These are phyloP conservation scores for Fomitopsis schrenkii DNA, from an alignment of 1,284 basidiomycete species.

Conservation along the genomic window DNA sequence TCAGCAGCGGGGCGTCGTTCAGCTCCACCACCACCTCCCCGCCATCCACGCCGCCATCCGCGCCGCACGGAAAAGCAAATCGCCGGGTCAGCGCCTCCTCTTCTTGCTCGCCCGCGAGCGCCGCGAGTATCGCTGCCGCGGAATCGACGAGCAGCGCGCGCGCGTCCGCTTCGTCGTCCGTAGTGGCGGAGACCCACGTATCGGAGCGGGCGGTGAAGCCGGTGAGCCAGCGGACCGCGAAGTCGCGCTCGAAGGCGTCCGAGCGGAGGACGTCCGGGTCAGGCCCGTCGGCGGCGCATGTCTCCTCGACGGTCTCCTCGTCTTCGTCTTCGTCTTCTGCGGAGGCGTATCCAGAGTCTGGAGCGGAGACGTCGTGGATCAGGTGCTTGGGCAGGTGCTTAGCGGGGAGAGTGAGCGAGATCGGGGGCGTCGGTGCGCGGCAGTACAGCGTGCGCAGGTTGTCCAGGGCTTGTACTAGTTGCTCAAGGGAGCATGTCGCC, in stretches of 20 bases:
- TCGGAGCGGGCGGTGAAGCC: conserved; percentile 60
- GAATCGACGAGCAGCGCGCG: conserved; percentile 42
- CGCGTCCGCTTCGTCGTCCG: conserved; percentile 30
- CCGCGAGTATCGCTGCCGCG: conserved; percentile 55
- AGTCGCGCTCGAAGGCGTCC: conserved; percentile 51
- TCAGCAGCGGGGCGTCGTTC: conserved; percentile 73
- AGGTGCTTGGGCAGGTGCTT: conserved; percentile 23
- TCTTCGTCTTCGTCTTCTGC: conserved; percentile 48
- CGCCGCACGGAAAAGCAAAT: conserved; percentile 43
- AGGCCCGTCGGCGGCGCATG: conserved; percentile 29
- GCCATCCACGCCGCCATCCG: neutral
- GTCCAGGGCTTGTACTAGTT: conserved; percentile 33
- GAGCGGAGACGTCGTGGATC: conserved; percentile 36
- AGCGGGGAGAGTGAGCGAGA: conserved; percentile 3
- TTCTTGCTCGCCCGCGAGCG: conserved; percentile 39
- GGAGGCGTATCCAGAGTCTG: conserved; percentile 64
- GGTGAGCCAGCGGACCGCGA: conserved; percentile 53
- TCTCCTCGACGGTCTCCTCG: conserved; percentile 27
- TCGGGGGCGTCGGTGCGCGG: conserved; percentile 6
- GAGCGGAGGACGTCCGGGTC: conserved; percentile 38
- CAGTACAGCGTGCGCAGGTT: conserved; percentile 43
- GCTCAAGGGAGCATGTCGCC: conserved; percentile 25
- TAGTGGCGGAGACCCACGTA: conserved; percentile 36
- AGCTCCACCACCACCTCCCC: conserved; percentile 50
- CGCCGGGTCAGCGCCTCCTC: conserved; percentile 45